Percentiles rank a stretch among this genome's conserved stretches.
phyloP scores from a whole-genome alignment of 345 rosid species.

The Pistacia vera region DNA sequence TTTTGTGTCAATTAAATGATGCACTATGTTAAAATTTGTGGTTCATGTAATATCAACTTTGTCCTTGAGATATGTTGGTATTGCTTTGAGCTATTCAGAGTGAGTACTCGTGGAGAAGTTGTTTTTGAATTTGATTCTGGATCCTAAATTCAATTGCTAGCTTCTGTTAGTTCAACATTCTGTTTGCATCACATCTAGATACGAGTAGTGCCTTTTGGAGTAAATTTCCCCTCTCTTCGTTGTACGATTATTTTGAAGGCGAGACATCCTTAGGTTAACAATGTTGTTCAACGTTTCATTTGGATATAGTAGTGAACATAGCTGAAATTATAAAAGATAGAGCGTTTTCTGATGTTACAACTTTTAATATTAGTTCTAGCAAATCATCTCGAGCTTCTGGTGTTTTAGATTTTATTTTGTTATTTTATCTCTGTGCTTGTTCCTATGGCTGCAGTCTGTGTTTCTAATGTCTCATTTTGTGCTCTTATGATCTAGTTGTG shows the following conservation, averaged over 20 bases:
- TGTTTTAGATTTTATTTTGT: not conserved
- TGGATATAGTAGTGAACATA: not conserved
- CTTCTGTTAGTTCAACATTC: not conserved
- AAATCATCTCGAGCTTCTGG: not conserved
- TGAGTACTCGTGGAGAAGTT: not conserved
- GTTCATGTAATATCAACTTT: no score
- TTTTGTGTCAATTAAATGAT: not conserved
- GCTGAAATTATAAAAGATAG: not conserved
- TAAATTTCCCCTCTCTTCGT: not conserved
- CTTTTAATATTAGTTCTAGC: not conserved
- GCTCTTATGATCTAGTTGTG: slow-evolving; percentile 54
- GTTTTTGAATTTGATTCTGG: not conserved
- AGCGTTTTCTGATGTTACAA: not conserved
- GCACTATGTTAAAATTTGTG: no score
- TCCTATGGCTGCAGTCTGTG: not conserved
- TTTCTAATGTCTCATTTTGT: slow-evolving; percentile 2
- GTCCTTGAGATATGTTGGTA: no score
- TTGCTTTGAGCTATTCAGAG: not conserved
- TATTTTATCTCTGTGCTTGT: not conserved
- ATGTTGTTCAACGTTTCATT: not conserved
- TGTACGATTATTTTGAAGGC: not conserved
- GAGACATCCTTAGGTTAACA: no score
- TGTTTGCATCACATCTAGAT: not conserved
- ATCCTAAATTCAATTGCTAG: not conserved
- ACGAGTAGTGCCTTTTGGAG: not conserved